A percentile compares a stretch with the other conserved stretches of the same genome.
phyloP scores from a whole-genome alignment of 345 rosid genomes.

The Erodium maritimum region DNA sequence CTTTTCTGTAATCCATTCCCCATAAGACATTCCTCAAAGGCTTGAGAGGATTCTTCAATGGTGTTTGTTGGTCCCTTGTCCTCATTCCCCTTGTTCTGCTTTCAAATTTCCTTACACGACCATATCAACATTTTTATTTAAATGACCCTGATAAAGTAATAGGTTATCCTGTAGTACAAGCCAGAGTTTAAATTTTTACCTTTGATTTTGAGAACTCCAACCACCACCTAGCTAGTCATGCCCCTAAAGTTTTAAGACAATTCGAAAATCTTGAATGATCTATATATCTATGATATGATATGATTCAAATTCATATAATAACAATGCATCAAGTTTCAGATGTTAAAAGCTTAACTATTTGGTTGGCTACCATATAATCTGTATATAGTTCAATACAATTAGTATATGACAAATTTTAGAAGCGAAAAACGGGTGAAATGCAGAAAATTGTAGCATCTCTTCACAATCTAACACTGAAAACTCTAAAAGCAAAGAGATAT shows the following conservation, averaged over 20 bases:
- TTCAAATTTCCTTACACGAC: conserved; percentile 6
- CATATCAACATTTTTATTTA: conserved; percentile 2
- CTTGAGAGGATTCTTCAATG: conserved; percentile 8
- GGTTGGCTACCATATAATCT: no score
- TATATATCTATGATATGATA: background rate
- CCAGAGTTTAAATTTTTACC: conserved; percentile 1
- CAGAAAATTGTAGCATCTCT: no score
- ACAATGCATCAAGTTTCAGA: background rate
- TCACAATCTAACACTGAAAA: no score
- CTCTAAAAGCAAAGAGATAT: no score
- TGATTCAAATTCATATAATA: background rate
- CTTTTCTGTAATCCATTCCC: conserved; percentile 1
- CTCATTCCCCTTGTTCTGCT: conserved; percentile 15
- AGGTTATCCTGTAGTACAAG: conserved; percentile 23
- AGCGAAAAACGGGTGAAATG: no score
- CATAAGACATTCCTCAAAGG: conserved; percentile 16
- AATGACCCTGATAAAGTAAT: conserved; percentile 5
- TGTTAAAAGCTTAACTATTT: no score
- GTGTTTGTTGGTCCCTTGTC: conserved; percentile 20
- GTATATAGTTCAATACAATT: no score
- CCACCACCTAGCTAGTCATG: background rate
- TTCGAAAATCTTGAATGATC: background rate
- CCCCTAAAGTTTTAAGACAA: background rate
- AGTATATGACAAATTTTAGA: no score
- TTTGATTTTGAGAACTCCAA: background rate